Percentiles rank a stretch among this genome's conserved stretches.
phyloP scores from a whole-genome alignment of 495 filamentous ascomycete species.

The Daldinia concentrica region DNA sequence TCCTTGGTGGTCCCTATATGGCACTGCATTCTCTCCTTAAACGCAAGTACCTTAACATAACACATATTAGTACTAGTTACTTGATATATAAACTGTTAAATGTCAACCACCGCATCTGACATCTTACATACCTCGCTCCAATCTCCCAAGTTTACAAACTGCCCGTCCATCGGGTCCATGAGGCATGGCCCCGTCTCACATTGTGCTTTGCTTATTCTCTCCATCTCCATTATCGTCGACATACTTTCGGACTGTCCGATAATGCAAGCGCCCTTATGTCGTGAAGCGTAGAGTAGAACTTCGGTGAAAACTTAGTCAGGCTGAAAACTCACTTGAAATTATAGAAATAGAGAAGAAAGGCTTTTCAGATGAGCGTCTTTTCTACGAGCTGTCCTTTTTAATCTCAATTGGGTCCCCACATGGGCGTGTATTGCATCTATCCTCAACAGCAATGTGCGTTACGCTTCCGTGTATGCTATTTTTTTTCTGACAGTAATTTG shows the following conservation, averaged over 20 bases:
- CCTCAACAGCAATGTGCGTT: background rate
- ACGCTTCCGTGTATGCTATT: background rate
- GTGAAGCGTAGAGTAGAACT: background rate
- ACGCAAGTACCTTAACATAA: no score
- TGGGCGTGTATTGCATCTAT: background rate
- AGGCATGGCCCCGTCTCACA: background rate
- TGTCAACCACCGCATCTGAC: no score
- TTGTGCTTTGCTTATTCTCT: background rate
- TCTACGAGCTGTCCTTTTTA: background rate
- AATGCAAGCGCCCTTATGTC: background rate
- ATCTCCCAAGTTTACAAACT: no score
- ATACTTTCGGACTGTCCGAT: background rate
- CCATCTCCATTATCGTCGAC: background rate
- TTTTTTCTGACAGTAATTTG: background rate
- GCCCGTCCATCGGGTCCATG: background rate
- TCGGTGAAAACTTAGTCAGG: background rate
- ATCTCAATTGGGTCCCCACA: background rate
- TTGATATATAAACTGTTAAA: no score
- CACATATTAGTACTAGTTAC: no score
- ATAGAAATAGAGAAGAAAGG: background rate
- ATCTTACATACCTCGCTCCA: no score
- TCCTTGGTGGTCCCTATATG: no score
- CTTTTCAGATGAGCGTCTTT: background rate
- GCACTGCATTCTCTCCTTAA: no score
- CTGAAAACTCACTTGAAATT: background rate